These are phyloP conservation scores for Flaveria bidentis DNA, from an alignment of 129 eudicot species.

Conservation along the genomic window DNA sequence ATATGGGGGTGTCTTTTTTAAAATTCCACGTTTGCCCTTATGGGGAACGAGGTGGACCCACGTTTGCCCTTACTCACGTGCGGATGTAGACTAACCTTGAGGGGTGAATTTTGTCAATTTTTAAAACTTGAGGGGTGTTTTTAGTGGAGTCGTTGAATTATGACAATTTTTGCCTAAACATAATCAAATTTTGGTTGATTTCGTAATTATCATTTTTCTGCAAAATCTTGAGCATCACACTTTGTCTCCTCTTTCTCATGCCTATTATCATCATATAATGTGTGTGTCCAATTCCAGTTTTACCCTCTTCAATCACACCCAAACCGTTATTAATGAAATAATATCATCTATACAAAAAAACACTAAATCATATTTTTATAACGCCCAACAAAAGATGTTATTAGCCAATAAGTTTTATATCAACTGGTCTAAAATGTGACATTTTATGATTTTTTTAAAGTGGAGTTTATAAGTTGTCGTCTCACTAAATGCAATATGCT, in stretches of 20 bases:
- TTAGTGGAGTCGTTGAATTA: conserved; percentile 33
- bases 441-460: too few relatives aligned
- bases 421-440: too few relatives aligned
- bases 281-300: conserved; percentile 8
- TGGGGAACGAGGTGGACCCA: conserved; percentile 32
- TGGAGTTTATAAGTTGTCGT: too few relatives aligned
- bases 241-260: conserved; percentile 46
- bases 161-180: conserved; percentile 46
- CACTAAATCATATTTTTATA: too few relatives aligned
- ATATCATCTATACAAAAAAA: too few relatives aligned
- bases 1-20: conserved; percentile 18
- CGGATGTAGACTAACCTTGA: conserved; percentile 24
- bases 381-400: too few relatives aligned
- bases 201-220: conserved; percentile 44
- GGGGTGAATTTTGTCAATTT: conserved; percentile 8
- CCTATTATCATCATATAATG: conserved; percentile 23
- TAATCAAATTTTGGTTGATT: conserved; percentile 30
- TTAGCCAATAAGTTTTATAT: too few relatives aligned
- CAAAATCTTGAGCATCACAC: conserved; percentile 44
- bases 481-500: too few relatives aligned
- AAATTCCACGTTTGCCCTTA: conserved; percentile 28
- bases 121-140: too few relatives aligned
- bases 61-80: too few relatives aligned
- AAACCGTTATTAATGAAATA: neutral
- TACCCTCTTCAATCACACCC: conserved; percentile 8